Evolutionary conservation across 176 grass and related monocot species (phyloP).

Genomic region (Eragrostis curvula): DNA sequence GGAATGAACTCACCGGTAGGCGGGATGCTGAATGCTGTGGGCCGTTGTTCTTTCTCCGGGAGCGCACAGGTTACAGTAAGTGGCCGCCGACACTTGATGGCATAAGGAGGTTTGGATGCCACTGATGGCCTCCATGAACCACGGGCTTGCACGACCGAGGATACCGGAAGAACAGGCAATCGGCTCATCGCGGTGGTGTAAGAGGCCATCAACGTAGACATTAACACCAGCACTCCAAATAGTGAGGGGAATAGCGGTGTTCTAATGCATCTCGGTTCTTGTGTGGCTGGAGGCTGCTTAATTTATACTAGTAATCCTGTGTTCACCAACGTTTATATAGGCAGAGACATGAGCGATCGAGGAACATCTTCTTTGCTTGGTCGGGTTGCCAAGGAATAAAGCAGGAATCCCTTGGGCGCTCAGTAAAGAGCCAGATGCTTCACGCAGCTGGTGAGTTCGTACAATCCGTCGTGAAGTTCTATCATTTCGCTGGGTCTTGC

Average conservation of each 20-base stretch:
- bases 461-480: not conserved
- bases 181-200: not conserved
- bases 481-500: not conserved
- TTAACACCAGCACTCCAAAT: not conserved
- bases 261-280: not conserved
- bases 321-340: not conserved
- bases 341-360: not conserved
- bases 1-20: conserved; percentile 34
- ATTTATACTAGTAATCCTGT: not conserved
- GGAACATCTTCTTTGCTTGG: conserved; percentile 38
- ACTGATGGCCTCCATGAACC: not conserved
- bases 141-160: not conserved
- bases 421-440: conserved; percentile 15
- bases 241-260: not conserved
- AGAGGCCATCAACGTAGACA: conserved; percentile 32
- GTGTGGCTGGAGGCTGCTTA: not conserved
- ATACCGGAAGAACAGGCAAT: not conserved
- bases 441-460: not conserved
- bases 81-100: not conserved
- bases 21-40: conserved; percentile 33
- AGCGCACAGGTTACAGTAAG: conserved; percentile 5
- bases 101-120: not conserved
- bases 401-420: not conserved
- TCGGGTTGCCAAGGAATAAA: conserved; percentile 26
- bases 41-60: conserved; percentile 47